These are phyloP conservation scores for Starmerella stigmatis DNA, from an alignment of 805 yeast genomes.

Conservation along the genomic window DNA sequence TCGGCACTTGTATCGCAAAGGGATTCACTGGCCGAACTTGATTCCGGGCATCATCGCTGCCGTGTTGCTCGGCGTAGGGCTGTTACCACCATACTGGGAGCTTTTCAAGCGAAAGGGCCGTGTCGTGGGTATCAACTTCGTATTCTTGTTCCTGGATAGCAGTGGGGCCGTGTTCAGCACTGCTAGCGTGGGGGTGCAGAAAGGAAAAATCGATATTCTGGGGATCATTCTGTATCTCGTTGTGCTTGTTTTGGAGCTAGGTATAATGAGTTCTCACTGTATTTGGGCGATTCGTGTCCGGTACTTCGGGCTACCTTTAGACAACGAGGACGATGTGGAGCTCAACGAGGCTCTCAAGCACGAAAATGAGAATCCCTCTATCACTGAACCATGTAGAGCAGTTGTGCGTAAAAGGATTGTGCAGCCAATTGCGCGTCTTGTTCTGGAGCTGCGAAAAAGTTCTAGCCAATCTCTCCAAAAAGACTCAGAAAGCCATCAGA, in stretches of 20 bases:
- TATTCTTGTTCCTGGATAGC: slow-evolving; percentile 65
- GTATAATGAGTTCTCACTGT: slow-evolving; percentile 59
- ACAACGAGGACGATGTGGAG: slow-evolving; percentile 8
- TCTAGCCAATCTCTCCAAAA: too few relatives aligned
- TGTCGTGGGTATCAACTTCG: slow-evolving; percentile 81
- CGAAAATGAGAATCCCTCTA: slow-evolving; percentile 10
- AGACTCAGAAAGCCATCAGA: background rate
- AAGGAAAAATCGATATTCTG: slow-evolving; percentile 60
- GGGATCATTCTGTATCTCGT: slow-evolving; percentile 67
- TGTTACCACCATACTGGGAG: slow-evolving; percentile 84
- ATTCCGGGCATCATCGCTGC: slow-evolving; percentile 76
- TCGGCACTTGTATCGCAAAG: slow-evolving; percentile 42
- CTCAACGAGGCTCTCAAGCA: slow-evolving; percentile 8
- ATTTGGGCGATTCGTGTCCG: slow-evolving; percentile 47
- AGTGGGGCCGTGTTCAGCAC: slow-evolving; percentile 75
- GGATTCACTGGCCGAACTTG: slow-evolving; percentile 61
- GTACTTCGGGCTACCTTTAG: slow-evolving; percentile 15
- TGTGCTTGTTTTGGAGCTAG: slow-evolving; percentile 65
- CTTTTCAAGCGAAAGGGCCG: slow-evolving; percentile 66
- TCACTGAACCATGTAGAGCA: slow-evolving; percentile 7
- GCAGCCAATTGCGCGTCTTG: slow-evolving; percentile 8
- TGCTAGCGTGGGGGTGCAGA: slow-evolving; percentile 43
- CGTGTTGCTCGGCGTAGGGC: slow-evolving; percentile 60
- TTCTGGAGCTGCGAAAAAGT: background rate
- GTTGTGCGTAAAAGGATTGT: slow-evolving; percentile 7